Conservation (phyloP, 139 green algal species). For the Closterium sp. region DNA sequence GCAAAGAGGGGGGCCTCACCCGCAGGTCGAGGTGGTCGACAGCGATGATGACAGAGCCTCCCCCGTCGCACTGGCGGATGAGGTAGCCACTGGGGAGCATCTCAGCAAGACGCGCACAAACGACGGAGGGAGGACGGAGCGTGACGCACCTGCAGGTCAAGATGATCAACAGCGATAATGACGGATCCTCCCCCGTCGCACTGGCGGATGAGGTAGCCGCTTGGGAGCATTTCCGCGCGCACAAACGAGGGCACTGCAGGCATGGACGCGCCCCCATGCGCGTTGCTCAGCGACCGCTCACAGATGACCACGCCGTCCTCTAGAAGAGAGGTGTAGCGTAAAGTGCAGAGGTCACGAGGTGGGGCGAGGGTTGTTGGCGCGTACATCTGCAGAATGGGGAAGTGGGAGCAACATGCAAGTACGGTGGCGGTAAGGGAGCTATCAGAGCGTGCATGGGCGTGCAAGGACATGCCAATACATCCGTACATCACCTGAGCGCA, state of each 20-base stretch:
- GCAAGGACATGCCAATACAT: no score
- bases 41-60: slow-evolving; percentile 26
- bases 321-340: slow-evolving; percentile 21
- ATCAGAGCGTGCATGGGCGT: neutral
- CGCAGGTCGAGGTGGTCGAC: slow-evolving; percentile 35
- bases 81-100: slow-evolving; percentile 41
- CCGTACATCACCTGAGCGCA: slow-evolving; percentile 15
- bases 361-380: slow-evolving; percentile 34
- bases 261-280: slow-evolving; percentile 39
- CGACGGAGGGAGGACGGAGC: neutral
- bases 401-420: no score
- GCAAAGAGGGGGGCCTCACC: no score
- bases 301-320: slow-evolving; percentile 29
- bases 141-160: slow-evolving; percentile 34
- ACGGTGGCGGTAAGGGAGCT: no score
- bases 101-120: slow-evolving; percentile 39
- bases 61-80: slow-evolving; percentile 24
- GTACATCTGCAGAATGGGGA: slow-evolving; percentile 26
- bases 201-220: slow-evolving; percentile 22
- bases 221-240: slow-evolving; percentile 38
- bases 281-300: slow-evolving; percentile 37
- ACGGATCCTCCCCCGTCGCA: slow-evolving; percentile 33
- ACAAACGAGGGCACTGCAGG: slow-evolving; percentile 43
- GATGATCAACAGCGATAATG: slow-evolving; percentile 34
- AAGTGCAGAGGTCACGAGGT: slow-evolving; percentile 38